Percentiles rank a stretch among this genome's conserved stretches.
Conservation (phyloP, 257 asterid genomes). For the Datura wrightii region DNA sequence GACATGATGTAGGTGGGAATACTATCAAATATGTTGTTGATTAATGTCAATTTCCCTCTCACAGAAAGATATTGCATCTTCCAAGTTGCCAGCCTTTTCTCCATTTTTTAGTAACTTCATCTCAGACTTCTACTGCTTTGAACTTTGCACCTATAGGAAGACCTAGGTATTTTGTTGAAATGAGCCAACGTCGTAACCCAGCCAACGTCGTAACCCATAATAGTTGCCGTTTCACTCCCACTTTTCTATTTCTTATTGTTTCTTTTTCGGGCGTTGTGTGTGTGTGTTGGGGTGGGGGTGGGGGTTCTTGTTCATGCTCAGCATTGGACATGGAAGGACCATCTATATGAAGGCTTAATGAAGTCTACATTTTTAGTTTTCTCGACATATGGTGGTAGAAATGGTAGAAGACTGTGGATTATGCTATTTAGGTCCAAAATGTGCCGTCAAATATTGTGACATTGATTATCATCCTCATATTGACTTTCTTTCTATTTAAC, state of each 20-base stretch:
- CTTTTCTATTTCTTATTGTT: neutral
- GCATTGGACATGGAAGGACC: conserved; percentile 26
- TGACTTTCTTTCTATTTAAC: conserved; percentile 9
- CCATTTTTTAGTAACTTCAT: neutral
- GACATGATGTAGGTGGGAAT: neutral
- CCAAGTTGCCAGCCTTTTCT: neutral
- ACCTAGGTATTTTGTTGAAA: neutral
- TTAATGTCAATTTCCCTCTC: no score
- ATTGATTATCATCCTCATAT: neutral
- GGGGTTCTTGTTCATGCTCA: neutral
- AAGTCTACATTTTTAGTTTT: neutral
- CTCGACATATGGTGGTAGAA: conserved; percentile 16
- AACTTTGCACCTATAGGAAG: neutral
- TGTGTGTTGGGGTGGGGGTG: neutral
- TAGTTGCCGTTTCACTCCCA: conserved; percentile 5
- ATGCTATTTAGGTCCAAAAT: neutral
- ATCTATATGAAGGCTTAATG: neutral
- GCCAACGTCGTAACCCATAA: neutral
- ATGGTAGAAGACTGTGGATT: conserved; percentile 1
- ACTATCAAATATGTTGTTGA: neutral
- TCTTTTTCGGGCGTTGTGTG: neutral
- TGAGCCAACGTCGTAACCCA: neutral
- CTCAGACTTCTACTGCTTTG: neutral
- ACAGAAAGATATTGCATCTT: neutral
- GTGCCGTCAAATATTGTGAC: neutral